Evolutionary conservation across 1,284 basidiomycete species (phyloP).

Genomic region (Ganoderma boninense): DNA sequence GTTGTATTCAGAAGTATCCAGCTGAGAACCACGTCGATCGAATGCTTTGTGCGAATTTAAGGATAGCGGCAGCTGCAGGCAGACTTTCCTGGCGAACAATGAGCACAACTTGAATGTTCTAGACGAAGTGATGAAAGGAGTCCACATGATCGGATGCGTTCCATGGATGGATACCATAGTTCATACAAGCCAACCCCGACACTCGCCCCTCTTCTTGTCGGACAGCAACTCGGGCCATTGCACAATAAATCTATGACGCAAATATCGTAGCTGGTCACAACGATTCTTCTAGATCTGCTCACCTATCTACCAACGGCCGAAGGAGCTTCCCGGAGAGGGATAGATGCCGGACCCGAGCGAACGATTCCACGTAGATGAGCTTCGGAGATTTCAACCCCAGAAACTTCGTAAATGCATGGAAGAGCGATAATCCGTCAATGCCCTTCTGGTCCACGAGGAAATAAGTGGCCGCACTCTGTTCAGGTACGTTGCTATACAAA

Average conservation of each 20-base stretch:
- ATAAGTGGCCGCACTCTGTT: conserved; percentile 68
- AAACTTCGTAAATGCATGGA: conserved; percentile 58
- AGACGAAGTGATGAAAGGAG: background rate
- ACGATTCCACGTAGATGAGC: conserved; percentile 93
- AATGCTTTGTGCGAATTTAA: background rate
- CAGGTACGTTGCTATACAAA: conserved; percentile 79
- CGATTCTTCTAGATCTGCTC: conserved; percentile 33
- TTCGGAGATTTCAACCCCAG: conserved; percentile 77
- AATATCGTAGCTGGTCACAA: background rate
- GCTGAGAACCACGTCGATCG: background rate
- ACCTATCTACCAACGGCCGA: conserved; percentile 84
- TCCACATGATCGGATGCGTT: background rate
- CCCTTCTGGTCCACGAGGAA: background rate
- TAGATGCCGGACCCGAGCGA: conserved; percentile 86
- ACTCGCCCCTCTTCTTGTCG: conserved; percentile 54
- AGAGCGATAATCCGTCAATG: background rate
- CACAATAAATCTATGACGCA: conserved; percentile 74
- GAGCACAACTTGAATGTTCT: background rate
- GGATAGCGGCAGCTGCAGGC: background rate
- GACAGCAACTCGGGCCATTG: conserved; percentile 80
- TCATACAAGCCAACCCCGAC: conserved; percentile 72
- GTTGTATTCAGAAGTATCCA: conserved; percentile 8
- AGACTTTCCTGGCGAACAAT: background rate
- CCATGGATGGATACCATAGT: background rate
- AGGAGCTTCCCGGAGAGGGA: conserved; percentile 90